Evolutionary conservation across 2,329 filamentous ascomycete genomes (phyloP), one percentile per base, ranked within the genome.

Genomic region (Aspergillus sp.): DNA sequence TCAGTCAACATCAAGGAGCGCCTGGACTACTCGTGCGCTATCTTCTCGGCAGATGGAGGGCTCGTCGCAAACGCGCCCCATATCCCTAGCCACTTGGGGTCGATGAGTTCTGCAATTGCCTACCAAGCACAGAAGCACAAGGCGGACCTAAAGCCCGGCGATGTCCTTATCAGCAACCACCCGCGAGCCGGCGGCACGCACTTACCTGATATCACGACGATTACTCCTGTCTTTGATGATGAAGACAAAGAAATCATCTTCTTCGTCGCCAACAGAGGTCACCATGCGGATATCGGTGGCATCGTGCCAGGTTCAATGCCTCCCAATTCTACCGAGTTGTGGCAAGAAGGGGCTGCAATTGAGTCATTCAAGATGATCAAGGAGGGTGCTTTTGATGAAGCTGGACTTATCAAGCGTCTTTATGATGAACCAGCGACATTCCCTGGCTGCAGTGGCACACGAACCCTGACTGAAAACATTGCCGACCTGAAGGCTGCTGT

Each of bases 401-500:
- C 88, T 59, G 82, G 89, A 4, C 89, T 95, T 48, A 86, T 83
- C 0, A 84, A 92, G 63, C 77, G 90, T 1, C 79, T 96, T 6
- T 85, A 90, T 55, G 80, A 86, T 14, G 89, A 92, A 61, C 91
- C 91, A 0, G 89, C 89, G 0, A 80, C 88, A 65, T 86, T 89
- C 64, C 86, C 87, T 0, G 91, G 89, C 1, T 95, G 90, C 75
- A 87, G 84, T 55, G 91, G 90, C 2, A 93, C 91, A 0, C 80
- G 91, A 43, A 91, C 90, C 68, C 79, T 96, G 1, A 86, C 84
- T 8, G 91, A 96, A 72, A 96, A 96, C 69, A 80, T 96, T 63
- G 93, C 91, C 52, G 91, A 96, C 70, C 80, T 96, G 44, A 92
- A 93, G 73, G 91, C 91, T 0, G 91, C 95, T 70, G 88, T 95